phyloP scores from a whole-genome alignment of 108 stramenopile species.

The Skeletonema grethae region DNA sequence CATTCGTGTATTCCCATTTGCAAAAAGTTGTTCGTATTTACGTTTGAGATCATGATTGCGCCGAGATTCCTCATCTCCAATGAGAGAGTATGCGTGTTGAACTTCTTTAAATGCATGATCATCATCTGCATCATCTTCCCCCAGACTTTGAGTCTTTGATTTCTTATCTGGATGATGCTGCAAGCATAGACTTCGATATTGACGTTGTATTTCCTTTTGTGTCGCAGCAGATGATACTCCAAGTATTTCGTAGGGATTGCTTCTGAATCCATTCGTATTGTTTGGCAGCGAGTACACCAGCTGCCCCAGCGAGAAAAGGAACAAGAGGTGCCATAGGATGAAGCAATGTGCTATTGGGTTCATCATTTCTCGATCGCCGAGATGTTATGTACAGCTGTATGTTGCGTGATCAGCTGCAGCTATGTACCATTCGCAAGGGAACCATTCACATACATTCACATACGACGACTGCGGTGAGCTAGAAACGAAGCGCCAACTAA shows the following conservation, averaged over 20 bases:
- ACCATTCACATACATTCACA: no score
- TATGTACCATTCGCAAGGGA: not conserved
- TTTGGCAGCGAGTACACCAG: not conserved
- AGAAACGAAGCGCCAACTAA: no score
- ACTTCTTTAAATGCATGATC: conserved; percentile 76
- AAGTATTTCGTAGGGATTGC: conserved; percentile 66
- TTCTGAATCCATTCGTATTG: conserved; percentile 22
- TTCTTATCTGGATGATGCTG: conserved; percentile 83
- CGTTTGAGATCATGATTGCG: conserved; percentile 40
- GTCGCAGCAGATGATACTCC: conserved; percentile 48
- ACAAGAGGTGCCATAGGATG: not conserved
- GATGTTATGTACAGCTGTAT: no score
- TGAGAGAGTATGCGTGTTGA: conserved; percentile 70
- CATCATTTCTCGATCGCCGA: not conserved
- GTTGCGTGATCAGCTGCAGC: not conserved
- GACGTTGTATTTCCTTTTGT: conserved; percentile 60
- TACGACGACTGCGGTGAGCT: no score
- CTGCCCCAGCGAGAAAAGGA: not conserved
- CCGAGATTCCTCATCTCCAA: conserved; percentile 62
- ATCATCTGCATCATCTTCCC: conserved; percentile 21
- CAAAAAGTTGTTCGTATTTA: conserved; percentile 10
- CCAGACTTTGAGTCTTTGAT: conserved; percentile 8
- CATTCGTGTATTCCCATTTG: not conserved
- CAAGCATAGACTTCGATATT: conserved; percentile 69
- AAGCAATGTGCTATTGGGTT: not conserved